Evolutionary conservation across 1,284 basidiomycete species (phyloP).

Genomic region (Puccinia triticina): DNA sequence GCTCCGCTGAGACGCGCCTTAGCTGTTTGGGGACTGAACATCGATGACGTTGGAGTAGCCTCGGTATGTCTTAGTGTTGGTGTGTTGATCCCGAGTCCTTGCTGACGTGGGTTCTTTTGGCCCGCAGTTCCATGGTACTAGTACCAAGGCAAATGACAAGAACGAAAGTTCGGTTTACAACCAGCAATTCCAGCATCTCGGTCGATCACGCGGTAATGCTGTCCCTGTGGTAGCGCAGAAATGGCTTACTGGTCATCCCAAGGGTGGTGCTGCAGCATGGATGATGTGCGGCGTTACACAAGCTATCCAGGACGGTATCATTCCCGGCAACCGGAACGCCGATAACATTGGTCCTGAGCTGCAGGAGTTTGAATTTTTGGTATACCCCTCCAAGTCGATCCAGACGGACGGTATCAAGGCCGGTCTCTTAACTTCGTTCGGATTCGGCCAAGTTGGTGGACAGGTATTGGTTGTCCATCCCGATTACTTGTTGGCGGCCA

Average conservation of each 20-base stretch:
- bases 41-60: slow-evolving; percentile 76
- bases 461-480: slow-evolving; percentile 86
- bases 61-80: slow-evolving; percentile 60
- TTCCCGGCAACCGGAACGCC: slow-evolving; percentile 95
- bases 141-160: slow-evolving; percentile 96
- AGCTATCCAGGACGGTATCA: slow-evolving; percentile 78
- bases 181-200: slow-evolving; percentile 82
- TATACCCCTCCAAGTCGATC: slow-evolving; percentile 97
- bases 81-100: neutral
- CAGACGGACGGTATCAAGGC: slow-evolving; percentile 88
- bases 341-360: slow-evolving; percentile 88
- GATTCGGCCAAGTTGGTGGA: slow-evolving; percentile 98
- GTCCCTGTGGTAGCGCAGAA: slow-evolving; percentile 97
- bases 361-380: slow-evolving; percentile 82
- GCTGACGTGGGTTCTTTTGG: neutral
- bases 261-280: slow-evolving; percentile 97
- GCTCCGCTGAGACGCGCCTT: slow-evolving; percentile 90
- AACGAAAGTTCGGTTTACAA: slow-evolving; percentile 98
- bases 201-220: slow-evolving; percentile 87
- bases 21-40: slow-evolving; percentile 91
- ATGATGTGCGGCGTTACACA: slow-evolving; percentile 92
- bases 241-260: slow-evolving; percentile 83
- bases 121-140: slow-evolving; percentile 87
- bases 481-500: slow-evolving; percentile 81
- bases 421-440: slow-evolving; percentile 72